These are phyloP conservation scores for Cystofilobasidium macerans DNA, from an alignment of 768 basidiomycete species.

Conservation along the genomic window DNA sequence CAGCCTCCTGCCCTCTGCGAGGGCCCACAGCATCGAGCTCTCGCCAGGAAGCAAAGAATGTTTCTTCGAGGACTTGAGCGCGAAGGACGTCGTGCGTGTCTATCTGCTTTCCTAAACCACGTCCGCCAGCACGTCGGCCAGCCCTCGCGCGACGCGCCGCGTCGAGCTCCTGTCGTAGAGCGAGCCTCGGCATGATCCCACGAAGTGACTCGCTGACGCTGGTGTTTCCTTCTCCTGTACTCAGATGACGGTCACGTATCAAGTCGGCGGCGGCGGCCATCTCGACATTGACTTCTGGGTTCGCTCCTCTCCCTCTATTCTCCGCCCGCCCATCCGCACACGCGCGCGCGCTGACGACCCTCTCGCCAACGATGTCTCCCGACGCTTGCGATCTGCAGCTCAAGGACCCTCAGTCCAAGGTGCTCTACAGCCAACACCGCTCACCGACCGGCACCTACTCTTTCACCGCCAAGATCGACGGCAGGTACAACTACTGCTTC, in stretches of 20 bases:
- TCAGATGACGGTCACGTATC: constrained; percentile 98
- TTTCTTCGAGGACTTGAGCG: constrained; percentile 60
- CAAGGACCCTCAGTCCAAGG: constrained; percentile 56
- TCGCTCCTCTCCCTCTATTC: constrained; percentile 18
- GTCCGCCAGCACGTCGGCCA: neutral
- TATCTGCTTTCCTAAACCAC: neutral
- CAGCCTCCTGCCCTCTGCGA: too few species aligned
- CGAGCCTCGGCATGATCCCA: neutral
- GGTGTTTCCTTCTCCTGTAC: neutral
- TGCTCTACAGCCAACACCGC: constrained; percentile 68
- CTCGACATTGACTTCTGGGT: constrained; percentile 98
- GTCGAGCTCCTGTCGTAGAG: neutral
- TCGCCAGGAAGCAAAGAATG: constrained; percentile 76
- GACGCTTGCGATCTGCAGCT: constrained; percentile 46
- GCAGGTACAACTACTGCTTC: constrained; percentile 91
- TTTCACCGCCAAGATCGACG: constrained; percentile 76
- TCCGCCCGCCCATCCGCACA: neutral
- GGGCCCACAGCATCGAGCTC: constrained; percentile 44
- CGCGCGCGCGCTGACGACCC: neutral
- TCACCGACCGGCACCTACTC: constrained; percentile 80
- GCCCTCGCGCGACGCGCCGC: too few species aligned
- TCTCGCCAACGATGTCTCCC: neutral
- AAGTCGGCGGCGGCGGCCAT: constrained; percentile 94
- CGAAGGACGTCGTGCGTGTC: constrained; percentile 38
- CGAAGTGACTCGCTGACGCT: neutral